These are phyloP conservation scores for Maudiozyma serrabonitensis DNA, from an alignment of 805 yeast species.

Conservation along the genomic window DNA sequence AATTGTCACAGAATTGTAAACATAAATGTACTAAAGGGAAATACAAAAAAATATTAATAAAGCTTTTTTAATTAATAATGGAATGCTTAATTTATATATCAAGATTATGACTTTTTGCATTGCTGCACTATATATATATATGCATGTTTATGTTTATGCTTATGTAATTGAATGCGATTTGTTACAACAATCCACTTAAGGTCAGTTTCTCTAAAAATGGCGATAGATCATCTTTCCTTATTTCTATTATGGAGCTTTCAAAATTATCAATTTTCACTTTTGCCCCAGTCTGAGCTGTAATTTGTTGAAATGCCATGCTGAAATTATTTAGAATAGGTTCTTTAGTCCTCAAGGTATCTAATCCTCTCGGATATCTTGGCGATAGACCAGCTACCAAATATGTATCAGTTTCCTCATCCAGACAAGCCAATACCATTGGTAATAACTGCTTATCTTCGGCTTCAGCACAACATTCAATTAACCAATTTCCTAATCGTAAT, in stretches of 20 bases:
- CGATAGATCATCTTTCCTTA: constrained; percentile 75
- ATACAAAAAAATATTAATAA: too few species aligned
- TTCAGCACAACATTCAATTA: constrained; percentile 81
- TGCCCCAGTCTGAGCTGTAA: constrained; percentile 77
- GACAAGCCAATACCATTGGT: constrained; percentile 80
- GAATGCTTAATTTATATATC: too few species aligned
- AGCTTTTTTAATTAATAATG: too few species aligned
- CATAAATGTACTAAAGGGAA: too few species aligned
- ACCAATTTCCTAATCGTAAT: constrained; percentile 80
- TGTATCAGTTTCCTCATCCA: constrained; percentile 63
- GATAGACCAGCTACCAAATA: constrained; percentile 85
- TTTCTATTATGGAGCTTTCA: constrained; percentile 88
- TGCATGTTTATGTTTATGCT: background rate
- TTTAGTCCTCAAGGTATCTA: constrained; percentile 23
- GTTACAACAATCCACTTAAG: constrained; percentile 50
- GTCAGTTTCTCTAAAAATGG: constrained; percentile 82
- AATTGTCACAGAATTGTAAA: too few species aligned
- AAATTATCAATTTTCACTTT: constrained; percentile 87
- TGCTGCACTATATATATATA: background rate
- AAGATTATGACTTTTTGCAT: too few species aligned
- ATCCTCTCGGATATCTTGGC: constrained; percentile 60
- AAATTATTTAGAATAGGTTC: constrained; percentile 63
- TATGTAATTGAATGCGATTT: too few species aligned
- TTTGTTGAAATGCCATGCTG: constrained; percentile 84
- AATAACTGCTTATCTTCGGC: constrained; percentile 50